Evolutionary conservation across 371 early-diverging fungal genomes (phyloP).

Genomic region (Astathelohania contejeani): DNA sequence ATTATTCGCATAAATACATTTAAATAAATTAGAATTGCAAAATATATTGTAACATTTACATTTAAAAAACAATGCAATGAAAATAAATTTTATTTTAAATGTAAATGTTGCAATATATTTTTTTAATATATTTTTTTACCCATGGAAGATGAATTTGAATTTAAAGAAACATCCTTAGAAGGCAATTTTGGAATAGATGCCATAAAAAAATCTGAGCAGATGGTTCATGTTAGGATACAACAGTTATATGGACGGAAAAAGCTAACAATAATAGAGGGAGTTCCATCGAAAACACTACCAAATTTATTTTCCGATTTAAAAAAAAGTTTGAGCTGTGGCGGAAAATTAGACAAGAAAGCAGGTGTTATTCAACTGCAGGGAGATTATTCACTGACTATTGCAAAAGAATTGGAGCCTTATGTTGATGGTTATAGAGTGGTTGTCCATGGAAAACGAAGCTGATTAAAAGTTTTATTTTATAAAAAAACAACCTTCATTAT

Average conservation of each 20-base stretch:
- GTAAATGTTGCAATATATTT: too few relatives aligned
- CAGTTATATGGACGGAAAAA: conserved; percentile 28
- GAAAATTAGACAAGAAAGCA: conserved; percentile 13
- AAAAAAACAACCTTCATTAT: too few relatives aligned
- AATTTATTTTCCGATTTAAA: conserved; percentile 15
- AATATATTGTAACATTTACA: too few relatives aligned
- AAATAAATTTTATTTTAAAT: too few relatives aligned
- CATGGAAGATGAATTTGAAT: too few relatives aligned
- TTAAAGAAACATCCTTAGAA: too few relatives aligned
- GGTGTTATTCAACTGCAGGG: conserved; percentile 22
- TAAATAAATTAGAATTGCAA: too few relatives aligned
- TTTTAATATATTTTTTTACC: too few relatives aligned
- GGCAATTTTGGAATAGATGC: too few relatives aligned
- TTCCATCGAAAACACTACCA: conserved; percentile 7
- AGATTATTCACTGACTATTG: conserved; percentile 9
- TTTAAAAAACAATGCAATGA: too few relatives aligned
- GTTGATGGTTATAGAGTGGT: conserved; percentile 4
- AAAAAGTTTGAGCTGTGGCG: conserved; percentile 28
- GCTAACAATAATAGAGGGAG: conserved; percentile 24
- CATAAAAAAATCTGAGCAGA: conserved; percentile 8
- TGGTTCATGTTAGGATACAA: conserved; percentile 25
- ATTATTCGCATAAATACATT: too few relatives aligned
- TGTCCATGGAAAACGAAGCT: conserved; percentile 3
- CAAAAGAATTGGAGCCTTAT: background rate
- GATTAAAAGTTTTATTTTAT: too few relatives aligned